phyloP scores from a whole-genome alignment of 1,284 basidiomycete genomes.

The Boletellus deceptivus region DNA sequence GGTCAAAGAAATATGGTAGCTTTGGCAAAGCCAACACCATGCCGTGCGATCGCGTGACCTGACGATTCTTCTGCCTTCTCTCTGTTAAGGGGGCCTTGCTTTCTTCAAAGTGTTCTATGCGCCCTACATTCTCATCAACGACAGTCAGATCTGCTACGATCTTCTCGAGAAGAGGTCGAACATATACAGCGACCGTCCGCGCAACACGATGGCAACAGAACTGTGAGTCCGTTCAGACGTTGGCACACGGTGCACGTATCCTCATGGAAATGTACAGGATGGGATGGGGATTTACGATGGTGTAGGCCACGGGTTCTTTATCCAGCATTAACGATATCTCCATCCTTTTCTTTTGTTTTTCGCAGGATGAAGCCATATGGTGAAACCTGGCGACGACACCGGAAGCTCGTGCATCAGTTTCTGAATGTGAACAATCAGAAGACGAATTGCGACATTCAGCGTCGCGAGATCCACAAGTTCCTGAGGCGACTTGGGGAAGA shows the following conservation, averaged over 20 bases:
- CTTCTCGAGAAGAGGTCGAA: slow-evolving; percentile 6
- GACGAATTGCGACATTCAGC: slow-evolving; percentile 1
- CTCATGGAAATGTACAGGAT: background rate
- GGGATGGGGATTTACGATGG: slow-evolving; percentile 3
- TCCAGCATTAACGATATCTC: background rate
- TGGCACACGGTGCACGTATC: background rate
- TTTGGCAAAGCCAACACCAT: too few species aligned
- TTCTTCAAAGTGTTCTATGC: slow-evolving; percentile 3
- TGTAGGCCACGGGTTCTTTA: background rate
- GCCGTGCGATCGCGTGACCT: too few species aligned
- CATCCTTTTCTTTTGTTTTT: too few species aligned
- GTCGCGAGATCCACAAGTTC: background rate
- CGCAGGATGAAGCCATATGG: slow-evolving; percentile 6
- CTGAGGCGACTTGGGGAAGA: background rate
- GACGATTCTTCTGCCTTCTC: too few species aligned
- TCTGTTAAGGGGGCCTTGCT: background rate
- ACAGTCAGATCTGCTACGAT: background rate
- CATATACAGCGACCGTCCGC: slow-evolving; percentile 6
- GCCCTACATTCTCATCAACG: slow-evolving; percentile 4
- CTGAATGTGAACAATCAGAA: slow-evolving; percentile 1
- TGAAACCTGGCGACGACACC: slow-evolving; percentile 4
- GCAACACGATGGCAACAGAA: slow-evolving; percentile 3
- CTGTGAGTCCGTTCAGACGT: background rate
- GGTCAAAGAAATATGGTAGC: slow-evolving; percentile 2
- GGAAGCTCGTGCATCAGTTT: slow-evolving; percentile 6